These are phyloP conservation scores for Thuja plicata DNA, from an alignment of 83 land plant genomes.

Conservation along the genomic window DNA sequence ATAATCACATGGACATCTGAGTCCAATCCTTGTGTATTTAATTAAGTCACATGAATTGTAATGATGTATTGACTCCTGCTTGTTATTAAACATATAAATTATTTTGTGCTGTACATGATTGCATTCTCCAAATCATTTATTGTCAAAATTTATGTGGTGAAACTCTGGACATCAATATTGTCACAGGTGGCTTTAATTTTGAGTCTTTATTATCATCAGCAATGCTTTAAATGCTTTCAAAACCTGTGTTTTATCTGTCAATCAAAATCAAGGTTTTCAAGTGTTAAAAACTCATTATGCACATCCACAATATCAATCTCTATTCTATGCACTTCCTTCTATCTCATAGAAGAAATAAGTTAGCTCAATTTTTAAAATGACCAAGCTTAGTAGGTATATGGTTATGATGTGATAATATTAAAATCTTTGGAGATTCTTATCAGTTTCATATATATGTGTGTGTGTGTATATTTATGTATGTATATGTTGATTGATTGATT, in stretches of 20 bases:
- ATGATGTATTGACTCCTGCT: neutral
- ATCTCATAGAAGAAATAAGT: neutral
- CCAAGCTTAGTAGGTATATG: neutral
- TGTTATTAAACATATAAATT: neutral
- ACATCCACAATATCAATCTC: neutral
- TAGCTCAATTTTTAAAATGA: neutral
- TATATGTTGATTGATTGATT: neutral
- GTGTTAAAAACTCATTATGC: neutral
- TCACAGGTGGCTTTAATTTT: neutral
- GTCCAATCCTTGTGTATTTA: neutral
- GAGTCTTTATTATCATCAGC: neutral
- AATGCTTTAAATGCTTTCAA: neutral
- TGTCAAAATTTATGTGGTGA: neutral
- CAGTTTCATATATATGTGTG: neutral
- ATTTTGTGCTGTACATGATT: neutral
- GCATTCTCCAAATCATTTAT: neutral
- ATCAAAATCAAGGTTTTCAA: neutral
- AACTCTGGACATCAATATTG: neutral
- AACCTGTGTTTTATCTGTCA: too few species aligned
- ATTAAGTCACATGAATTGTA: neutral
- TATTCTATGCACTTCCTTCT: neutral
- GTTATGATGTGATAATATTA: too few species aligned
- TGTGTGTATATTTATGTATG: too few species aligned
- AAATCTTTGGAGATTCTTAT: neutral
- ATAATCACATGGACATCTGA: neutral